These are phyloP conservation scores for Backusella macrospora DNA, from an alignment of 192 early-diverging fungal genomes.

Conservation along the genomic window DNA sequence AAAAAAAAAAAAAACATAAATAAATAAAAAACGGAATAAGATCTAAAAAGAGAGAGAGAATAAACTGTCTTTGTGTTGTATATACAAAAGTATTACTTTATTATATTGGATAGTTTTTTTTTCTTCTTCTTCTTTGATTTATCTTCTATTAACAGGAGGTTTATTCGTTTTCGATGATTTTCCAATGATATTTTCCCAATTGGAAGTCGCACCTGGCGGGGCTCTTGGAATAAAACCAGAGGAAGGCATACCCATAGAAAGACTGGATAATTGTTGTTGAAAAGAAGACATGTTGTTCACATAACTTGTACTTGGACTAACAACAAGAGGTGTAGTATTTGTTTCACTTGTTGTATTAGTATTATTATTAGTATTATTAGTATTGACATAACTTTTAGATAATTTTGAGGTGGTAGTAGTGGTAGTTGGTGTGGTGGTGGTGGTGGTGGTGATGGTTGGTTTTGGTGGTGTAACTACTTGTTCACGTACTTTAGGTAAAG, in stretches of 20 bases:
- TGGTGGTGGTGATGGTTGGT: background rate
- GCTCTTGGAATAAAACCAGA: conserved; percentile 24
- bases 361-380: conserved; percentile 11
- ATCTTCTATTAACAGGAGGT: background rate
- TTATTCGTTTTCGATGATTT: background rate
- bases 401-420: background rate
- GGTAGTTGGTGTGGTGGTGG: background rate
- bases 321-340: background rate
- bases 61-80: too few relatives aligned
- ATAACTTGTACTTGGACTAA: conserved; percentile 11
- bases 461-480: background rate
- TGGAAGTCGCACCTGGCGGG: background rate
- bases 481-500: background rate
- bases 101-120: too few relatives aligned
- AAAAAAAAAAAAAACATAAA: background rate
- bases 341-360: conserved; percentile 11
- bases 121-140: too few relatives aligned
- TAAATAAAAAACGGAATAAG: too few relatives aligned
- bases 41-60: too few relatives aligned
- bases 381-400: background rate
- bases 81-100: too few relatives aligned
- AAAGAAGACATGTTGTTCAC: conserved; percentile 19
- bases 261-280: conserved; percentile 32
- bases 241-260: conserved; percentile 29
- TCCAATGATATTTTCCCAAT: background rate